Conservation (phyloP, 345 rosid species). For the Brassica rapa region DNA sequence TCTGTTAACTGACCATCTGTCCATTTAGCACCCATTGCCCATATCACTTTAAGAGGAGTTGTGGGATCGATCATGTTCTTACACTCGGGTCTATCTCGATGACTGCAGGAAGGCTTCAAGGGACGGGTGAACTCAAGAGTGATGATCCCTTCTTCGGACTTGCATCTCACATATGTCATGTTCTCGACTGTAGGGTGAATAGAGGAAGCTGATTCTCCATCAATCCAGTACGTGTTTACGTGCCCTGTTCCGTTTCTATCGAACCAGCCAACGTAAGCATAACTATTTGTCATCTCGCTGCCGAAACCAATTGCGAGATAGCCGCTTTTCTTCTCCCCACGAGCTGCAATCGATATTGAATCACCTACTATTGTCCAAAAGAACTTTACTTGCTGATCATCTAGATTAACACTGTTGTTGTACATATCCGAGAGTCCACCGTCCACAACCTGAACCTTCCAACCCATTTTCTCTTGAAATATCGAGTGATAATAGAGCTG, state of each 20-base stretch:
- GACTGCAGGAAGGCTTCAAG: constrained; percentile 64
- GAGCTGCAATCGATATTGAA: constrained; percentile 82
- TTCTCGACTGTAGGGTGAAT: constrained; percentile 78
- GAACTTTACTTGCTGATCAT: constrained; percentile 94
- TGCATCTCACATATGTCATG: constrained; percentile 83
- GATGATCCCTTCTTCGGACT: constrained; percentile 82
- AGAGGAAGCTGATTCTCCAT: constrained; percentile 67
- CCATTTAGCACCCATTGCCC: constrained; percentile 99
- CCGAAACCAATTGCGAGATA: constrained; percentile 93
- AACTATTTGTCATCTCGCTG: constrained; percentile 72
- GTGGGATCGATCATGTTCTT: constrained; percentile 88
- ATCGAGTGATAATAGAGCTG: constrained; percentile 83
- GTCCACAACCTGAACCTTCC: constrained; percentile 95
- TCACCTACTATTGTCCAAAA: constrained; percentile 79
- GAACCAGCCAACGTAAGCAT: constrained; percentile 91
- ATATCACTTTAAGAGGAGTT: constrained; percentile 83
- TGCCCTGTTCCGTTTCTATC: constrained; percentile 70
- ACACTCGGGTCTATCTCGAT: constrained; percentile 56
- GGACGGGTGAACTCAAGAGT: constrained; percentile 92
- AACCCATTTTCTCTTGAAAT: constrained; percentile 89
- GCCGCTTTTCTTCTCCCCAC: constrained; percentile 92
- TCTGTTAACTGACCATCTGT: constrained; percentile 65
- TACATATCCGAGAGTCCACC: constrained; percentile 97
- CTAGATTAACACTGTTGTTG: constrained; percentile 80
- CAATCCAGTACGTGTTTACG: constrained; percentile 88